Evolutionary conservation across 31 red algal genomes (phyloP), one percentile per base, ranked within the genome.

Genomic region (Asparagopsis taxiformis): DNA sequence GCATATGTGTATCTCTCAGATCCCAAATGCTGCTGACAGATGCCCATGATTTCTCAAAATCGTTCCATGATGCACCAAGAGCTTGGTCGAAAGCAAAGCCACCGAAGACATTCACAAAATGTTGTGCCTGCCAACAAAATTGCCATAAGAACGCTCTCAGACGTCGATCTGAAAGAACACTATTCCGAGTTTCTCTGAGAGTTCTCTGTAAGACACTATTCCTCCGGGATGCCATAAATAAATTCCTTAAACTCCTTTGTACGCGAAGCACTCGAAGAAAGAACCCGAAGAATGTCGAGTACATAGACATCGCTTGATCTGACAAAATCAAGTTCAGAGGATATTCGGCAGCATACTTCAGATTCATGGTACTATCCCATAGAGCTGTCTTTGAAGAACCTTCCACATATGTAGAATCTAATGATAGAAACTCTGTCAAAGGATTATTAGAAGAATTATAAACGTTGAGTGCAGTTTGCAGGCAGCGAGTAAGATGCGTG

Each of bases 81-180:
- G 76, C 82, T 60, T 87, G 70, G 17, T 75, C 82, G 30, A 68
- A 63, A 31, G 56, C 59, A 46, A 76, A 77, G 3, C 82, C 82
- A 59, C 82, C 82, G 29, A 87, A 70, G 48, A 87, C 69, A 2
- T 49, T 59, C 32, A 87, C 82, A 65, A 87, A 87, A 70, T 87
- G 82, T 22, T 75, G 43, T 4, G 82, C 82, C 35, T 87, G 62
- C 70, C 72, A 87, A 51, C 70, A 87, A 62, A 87, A 87, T 28
- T 77, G 59, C 82, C 82, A 87, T 31, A 82, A 31, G 11, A 24
- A 61, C 5, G 52, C 59, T 11, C 58, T 38, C 43, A 82, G 55
- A 10, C 41, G n/a, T 30, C 33, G 13, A 64, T 23, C 24, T 23
- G 11, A 5, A 19, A 51, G 20, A 8, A 7, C 11, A 19, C 70